A percentile compares a stretch with the other conserved stretches of the same genome.
phyloP scores from a whole-genome alignment of 495 filamentous ascomycete genomes.

The Saxophila tyrrhenica region DNA sequence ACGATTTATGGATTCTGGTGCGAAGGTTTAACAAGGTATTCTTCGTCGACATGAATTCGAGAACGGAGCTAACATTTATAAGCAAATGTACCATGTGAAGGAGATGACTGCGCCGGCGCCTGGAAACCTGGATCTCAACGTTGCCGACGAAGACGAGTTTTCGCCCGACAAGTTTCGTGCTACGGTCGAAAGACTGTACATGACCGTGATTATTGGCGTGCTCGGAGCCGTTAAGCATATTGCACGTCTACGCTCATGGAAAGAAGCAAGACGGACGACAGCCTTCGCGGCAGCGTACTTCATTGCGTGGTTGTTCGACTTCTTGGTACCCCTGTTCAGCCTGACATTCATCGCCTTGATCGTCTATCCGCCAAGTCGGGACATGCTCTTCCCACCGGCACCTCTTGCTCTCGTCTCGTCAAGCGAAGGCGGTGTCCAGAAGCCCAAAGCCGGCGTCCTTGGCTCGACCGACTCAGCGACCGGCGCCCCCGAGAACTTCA shows the following conservation, averaged over 20 bases:
- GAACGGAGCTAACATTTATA: not conserved
- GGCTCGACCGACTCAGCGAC: slow-evolving; percentile 71
- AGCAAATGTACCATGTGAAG: slow-evolving; percentile 88
- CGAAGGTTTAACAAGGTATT: slow-evolving; percentile 73
- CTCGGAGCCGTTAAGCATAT: slow-evolving; percentile 61
- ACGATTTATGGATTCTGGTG: slow-evolving; percentile 71
- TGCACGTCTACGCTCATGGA: slow-evolving; percentile 67
- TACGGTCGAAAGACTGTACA: slow-evolving; percentile 76
- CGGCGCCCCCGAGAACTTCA: slow-evolving; percentile 70
- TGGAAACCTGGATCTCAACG: slow-evolving; percentile 65
- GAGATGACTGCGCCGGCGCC: slow-evolving; percentile 42
- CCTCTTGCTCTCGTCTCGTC: slow-evolving; percentile 54
- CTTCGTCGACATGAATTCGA: not conserved
- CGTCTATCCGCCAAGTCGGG: slow-evolving; percentile 50
- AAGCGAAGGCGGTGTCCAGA: slow-evolving; percentile 54
- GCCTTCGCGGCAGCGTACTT: slow-evolving; percentile 60
- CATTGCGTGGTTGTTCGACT: slow-evolving; percentile 60
- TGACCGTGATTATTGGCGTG: slow-evolving; percentile 60
- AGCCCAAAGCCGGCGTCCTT: slow-evolving; percentile 55
- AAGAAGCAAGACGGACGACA: slow-evolving; percentile 56
- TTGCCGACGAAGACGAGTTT: slow-evolving; percentile 72
- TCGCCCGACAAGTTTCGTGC: slow-evolving; percentile 75
- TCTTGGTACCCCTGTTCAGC: slow-evolving; percentile 53
- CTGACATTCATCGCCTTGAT: slow-evolving; percentile 52
- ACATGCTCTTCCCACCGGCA: slow-evolving; percentile 61